Base-by-base conservation (phyloP, 257 asterid species). In the Solanum pimpinellifolium region DNA sequence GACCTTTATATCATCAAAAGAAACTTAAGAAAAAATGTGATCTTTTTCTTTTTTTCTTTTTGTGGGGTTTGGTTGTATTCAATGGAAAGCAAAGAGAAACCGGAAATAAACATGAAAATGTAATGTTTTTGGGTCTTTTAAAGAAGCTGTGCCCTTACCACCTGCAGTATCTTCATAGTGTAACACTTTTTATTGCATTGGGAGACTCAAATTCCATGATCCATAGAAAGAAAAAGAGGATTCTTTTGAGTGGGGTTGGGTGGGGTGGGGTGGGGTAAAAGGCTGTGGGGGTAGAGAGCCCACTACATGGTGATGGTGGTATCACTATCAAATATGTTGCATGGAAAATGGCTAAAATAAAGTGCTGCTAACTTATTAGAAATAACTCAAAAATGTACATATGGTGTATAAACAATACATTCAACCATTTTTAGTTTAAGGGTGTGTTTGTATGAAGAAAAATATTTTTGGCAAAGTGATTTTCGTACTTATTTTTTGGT, bases 171-270 rank as follows among this genome's bases (percentile, higher is more conserved):
- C 70, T 75, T 37, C 65, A 39, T 83, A 62, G 89, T 83, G 88
- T 49, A 86, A 56, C 83, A 60, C 41, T 88, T 83, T 75, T 86
- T 49, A 13, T 85, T 85, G 92, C 93, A 89, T 91, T 85, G 96
- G 92, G 90, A 89, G 90, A 89, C 88, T 93, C 93, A 92, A 92
- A 94, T 94, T 94, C 97, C 94, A 91, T 90, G 90, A 73, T 89
- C 87, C 87, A 88, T 86, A 88, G 83, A 86, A 87, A 83, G 89
- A 82, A 76, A 72, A 87, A 84, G 56, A 80, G 68, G 39, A 47
- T 29, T 80, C 41, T 47, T 33, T 25, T 23, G n/a, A 9, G 62
- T 27, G 25, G 23, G 13, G 59, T 0, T 33, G 27, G 25, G 47
- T 84, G 25, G 6, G 88, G 88, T 83, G 11, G 88, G 82, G 25